Base-by-base conservation (phyloP, 2,329 filamentous ascomycete species). In the Colletotrichum sp. region DNA sequence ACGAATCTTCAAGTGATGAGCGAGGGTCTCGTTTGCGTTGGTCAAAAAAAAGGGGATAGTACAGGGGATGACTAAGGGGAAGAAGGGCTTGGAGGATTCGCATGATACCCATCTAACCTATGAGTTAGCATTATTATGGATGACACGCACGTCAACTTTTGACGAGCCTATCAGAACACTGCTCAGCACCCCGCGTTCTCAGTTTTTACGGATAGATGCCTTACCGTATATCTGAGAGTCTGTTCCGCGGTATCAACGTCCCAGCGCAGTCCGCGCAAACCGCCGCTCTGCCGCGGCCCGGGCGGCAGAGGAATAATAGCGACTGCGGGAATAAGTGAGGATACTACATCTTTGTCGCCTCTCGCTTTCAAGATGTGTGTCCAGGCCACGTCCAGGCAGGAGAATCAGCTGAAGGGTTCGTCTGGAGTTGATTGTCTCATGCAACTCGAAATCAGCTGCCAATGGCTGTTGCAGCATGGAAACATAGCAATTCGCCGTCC, bases 1-100 rank as follows among this genome's bases (percentile, higher is more conserved):
- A 75, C 84, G 88, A 52, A 83, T 92, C 16, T 92, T 92, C 79
- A 89, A 85, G 80, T 90, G 79, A 87, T 30, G n/a, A 12, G 28
- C 9, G 26, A 12, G n/a, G 26, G n/a, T 52, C n/a, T 52, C 10
- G 10, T 52, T 13, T 21, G 43, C 43, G 43, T 21, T 13, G n/a
- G n/a, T 13, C n/a, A 21, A 52, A 52, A 52, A 24, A 52, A 21
- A 21, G 21, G 21, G 64, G 21, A 26, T 10, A 58, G 30, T 26
- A 26, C 21, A 14, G 43, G 18, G 21, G 30, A 58, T 58, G 55
- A 58, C 55, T 26, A 24, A 62, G 34, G 24, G 24, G 18, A 32
- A 8, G 12, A 32, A 28, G 58, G 71, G 65, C 32, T 64, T 43
- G 52, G 30, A 24, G 48, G 32, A 21, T 71, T 71, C 32, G 59